Base-by-base conservation (phyloP, 768 basidiomycete genomes). In the Leucogyrophana mollusca region DNA sequence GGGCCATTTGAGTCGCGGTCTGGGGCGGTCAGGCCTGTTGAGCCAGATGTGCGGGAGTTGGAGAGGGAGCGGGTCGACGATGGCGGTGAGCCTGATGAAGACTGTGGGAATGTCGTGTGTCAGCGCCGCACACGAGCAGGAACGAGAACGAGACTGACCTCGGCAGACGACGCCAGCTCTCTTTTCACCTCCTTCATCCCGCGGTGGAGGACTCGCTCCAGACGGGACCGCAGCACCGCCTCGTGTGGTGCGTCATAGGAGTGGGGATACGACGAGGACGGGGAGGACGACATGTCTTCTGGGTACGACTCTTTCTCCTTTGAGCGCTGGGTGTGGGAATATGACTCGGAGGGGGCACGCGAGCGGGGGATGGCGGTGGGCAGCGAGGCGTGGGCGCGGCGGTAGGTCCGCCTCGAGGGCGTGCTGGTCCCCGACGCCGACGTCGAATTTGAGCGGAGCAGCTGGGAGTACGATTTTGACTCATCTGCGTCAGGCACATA, bases 121-220 rank as follows among this genome's bases (percentile, higher is more conserved):
- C 53, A 49, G 33, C 16, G 49, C 53, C 40, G 36, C 34, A 17
- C 43, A 54, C 47, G 43, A 54, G 42, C 45, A 35, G 52, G 42
- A 60, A 39, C 44, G 52, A 46, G 11, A 32, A 18, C 35, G 14
- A 37, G 27, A 17, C 4, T 21, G 5, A 40, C 20, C 16, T 44
- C n/a, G n/a, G n/a, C n/a, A n/a, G n/a, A n/a, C n/a, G n/a, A n/a
- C n/a, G 24, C 40, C 37, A 44, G 43, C 27, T 30, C 27, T 30
- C 27, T 30, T 34, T 30, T 20, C 17, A 41, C 42, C 24, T 41
- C 40, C 22, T 40, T 35, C 55, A 57, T 58, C 50, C 62, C 59
- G 11, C 53, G 56, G 47, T 64, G 60, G n/a, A 83, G 57, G 37
- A 80, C 79, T 2, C 73, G 61, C 63, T 83, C 82, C 14, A 82